A percentile compares a stretch with the other conserved stretches of the same genome.
These are phyloP conservation scores for Tricholoma hemisulphureum DNA, from an alignment of 768 basidiomycete species.

Conservation along the genomic window DNA sequence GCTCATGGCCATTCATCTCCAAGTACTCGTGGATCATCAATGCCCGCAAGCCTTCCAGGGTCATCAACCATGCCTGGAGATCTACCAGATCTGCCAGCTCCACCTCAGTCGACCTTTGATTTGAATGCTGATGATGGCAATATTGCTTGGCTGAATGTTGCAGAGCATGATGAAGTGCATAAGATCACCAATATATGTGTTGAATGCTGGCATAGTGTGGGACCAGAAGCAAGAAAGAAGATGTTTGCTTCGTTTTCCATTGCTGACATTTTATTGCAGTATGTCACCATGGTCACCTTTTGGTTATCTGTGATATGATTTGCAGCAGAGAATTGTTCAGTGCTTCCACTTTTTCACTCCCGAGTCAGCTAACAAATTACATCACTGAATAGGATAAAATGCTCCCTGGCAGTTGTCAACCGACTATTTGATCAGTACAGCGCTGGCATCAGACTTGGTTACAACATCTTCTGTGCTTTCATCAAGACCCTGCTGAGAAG, in stretches of 20 bases:
- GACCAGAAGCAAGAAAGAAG: constrained; percentile 14
- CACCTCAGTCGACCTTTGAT: background rate
- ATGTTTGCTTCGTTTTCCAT: constrained; percentile 11
- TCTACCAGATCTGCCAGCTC: background rate
- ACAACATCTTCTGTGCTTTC: constrained; percentile 31
- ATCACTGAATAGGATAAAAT: constrained; percentile 22
- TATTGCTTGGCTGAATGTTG: constrained; percentile 18
- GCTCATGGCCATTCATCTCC: background rate
- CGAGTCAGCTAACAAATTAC: background rate
- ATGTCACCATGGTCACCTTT: constrained; percentile 27
- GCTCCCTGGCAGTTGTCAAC: constrained; percentile 23
- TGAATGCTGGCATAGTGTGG: constrained; percentile 6
- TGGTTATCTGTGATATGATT: constrained; percentile 22
- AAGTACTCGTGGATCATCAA: background rate
- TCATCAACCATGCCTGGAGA: background rate
- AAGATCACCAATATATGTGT: constrained; percentile 15
- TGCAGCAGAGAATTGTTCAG: background rate
- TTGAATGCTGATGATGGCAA: constrained; percentile 3
- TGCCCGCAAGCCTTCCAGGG: background rate
- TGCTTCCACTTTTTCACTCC: background rate
- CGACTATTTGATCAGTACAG: constrained; percentile 21
- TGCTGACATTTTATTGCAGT: constrained; percentile 26
- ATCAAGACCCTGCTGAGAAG: constrained; percentile 20
- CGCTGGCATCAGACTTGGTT: constrained; percentile 19
- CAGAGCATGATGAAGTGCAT: constrained; percentile 11